Conservation (phyloP, 768 basidiomycete genomes). For the Boletales sp. region DNA sequence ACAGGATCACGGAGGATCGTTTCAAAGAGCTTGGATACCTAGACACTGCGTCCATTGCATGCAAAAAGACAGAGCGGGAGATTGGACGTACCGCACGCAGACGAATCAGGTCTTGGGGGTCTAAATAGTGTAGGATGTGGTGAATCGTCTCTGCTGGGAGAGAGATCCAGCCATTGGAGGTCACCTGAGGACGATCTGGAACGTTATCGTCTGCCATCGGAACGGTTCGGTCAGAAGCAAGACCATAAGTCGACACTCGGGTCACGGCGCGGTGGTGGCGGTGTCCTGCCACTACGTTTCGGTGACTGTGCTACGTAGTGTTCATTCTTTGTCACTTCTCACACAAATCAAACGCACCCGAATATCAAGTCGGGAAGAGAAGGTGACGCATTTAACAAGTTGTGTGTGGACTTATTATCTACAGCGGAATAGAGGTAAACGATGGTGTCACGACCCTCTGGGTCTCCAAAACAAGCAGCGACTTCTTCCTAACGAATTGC, state of each 20-base stretch:
- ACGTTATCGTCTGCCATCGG: slow-evolving; percentile 9
- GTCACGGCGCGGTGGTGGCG: no score
- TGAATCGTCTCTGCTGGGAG: slow-evolving; percentile 18
- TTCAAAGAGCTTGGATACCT: slow-evolving; percentile 16
- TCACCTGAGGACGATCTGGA: neutral
- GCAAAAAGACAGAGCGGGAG: neutral
- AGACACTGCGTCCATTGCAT: neutral
- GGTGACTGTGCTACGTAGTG: no score
- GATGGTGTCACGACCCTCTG: no score
- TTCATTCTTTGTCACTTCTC: no score
- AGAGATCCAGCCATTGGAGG: neutral
- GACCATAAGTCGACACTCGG: no score
- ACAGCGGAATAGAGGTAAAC: no score
- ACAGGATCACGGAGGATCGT: slow-evolving; percentile 7
- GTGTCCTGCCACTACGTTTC: no score
- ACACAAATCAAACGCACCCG: no score
- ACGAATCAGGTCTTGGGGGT: slow-evolving; percentile 13
- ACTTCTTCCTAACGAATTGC: slow-evolving; percentile 8
- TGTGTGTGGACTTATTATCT: neutral
- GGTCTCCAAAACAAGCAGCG: slow-evolving; percentile 3
- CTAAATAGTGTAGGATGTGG: slow-evolving; percentile 4
- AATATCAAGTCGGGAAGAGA: neutral
- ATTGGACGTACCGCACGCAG: slow-evolving; percentile 10
- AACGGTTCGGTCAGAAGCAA: neutral
- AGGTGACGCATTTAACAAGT: slow-evolving; percentile 13